Evolutionary conservation across 225 moss, liverwort and hornwort species (phyloP), one percentile per base, ranked within the genome.

Genomic region (Rhytidiadelphus loreus): DNA sequence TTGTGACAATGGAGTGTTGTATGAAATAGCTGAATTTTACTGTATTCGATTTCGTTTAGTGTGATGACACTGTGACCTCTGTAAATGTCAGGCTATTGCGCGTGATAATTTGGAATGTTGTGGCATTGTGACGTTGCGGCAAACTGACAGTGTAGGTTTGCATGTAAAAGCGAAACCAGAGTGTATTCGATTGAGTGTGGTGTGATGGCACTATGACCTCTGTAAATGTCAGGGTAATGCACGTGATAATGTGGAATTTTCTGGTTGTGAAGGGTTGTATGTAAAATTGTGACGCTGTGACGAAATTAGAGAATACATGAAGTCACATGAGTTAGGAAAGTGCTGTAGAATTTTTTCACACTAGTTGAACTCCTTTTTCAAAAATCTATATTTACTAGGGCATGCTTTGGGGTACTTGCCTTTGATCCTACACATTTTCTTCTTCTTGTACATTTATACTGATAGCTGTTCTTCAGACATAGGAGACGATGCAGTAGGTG

Each of bases 401-500:
- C 46, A 46, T 46, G 81, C 12, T 81, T 41, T 59, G 44, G 61
- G 24, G 44, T 43, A 46, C 61, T 61, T 23, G 61, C 13, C 13
- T 60, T 24, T 82, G 48, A 11, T 82, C 63, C 52, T 64, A 32
- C 52, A 39, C 68, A 39, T 69, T 68, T 83, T 69, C 20, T n/a
- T 37, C 28, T 71, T 70, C 71, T 64, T 57, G 16, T 17, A 44
- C 37, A 12, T 66, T 58, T 39, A 10, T 9, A 44, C 59, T 44
- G 87, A 65, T 85, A 32, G 39, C 18, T 70, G 82, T 46, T 41
- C 37, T 87, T 41, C 86, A 95, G 96, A 92, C 71, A 87, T 96
- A 57, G 95, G 94, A 92, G 95, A 95, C 30, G 93, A 91, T 84
- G 92, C 85, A 57, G 90, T 96, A 59, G 93, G 96, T 80, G 93